Percentiles rank a stretch among this genome's conserved stretches.
phyloP scores from a whole-genome alignment of 371 early-diverging fungal genomes.

The Mortierella sp. region DNA sequence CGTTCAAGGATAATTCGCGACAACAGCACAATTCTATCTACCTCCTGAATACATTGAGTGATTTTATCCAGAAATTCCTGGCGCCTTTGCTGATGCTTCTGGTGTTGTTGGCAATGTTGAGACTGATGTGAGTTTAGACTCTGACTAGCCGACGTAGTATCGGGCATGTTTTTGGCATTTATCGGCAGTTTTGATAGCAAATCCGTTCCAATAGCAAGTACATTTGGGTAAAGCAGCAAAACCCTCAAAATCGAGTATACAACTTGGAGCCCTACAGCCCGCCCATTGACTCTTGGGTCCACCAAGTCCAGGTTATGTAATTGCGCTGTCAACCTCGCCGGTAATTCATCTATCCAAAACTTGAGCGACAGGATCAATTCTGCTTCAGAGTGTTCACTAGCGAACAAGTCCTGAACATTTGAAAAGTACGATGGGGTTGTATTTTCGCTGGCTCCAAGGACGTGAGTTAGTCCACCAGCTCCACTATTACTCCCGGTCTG shows the following conservation, averaged over 20 bases:
- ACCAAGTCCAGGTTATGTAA: conserved; percentile 22
- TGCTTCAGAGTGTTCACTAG: conserved; percentile 42
- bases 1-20: conserved; percentile 24
- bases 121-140: background rate
- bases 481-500: background rate
- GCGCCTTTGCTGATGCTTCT: conserved; percentile 3
- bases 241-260: conserved; percentile 36
- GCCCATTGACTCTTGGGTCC: conserved; percentile 52
- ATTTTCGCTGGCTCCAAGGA: background rate
- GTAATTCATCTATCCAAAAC: conserved; percentile 47
- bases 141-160: background rate
- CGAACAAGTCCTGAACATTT: conserved; percentile 14
- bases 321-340: conserved; percentile 17
- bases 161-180: background rate
- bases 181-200: conserved; percentile 15
- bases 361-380: conserved; percentile 40
- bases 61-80: conserved; percentile 44
- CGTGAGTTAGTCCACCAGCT: background rate
- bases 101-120: conserved; percentile 1
- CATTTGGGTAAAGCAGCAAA: conserved; percentile 38
- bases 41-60: conserved; percentile 44
- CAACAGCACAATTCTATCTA: conserved; percentile 27
- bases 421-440: background rate
- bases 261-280: conserved; percentile 40
- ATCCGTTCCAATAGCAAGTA: conserved; percentile 38